These are phyloP conservation scores for Pythium plurisporium DNA, from an alignment of 352 stramenopile genomes.

Conservation along the genomic window DNA sequence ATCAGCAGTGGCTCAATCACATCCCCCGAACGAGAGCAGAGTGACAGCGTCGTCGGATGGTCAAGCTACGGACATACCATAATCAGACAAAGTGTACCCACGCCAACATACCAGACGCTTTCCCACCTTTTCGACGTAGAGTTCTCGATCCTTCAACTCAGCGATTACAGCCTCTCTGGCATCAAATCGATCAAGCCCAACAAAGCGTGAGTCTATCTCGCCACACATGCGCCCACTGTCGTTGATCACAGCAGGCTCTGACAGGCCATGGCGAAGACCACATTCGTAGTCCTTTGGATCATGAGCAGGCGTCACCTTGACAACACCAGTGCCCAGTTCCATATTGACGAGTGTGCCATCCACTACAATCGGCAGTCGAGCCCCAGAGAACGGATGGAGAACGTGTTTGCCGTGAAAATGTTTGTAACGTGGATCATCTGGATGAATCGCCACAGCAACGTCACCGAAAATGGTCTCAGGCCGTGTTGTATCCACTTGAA, in stretches of 20 bases:
- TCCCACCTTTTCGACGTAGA: conserved; percentile 96
- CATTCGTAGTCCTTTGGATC: conserved; percentile 99
- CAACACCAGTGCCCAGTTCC: conserved; percentile 95
- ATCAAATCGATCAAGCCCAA: conserved; percentile 87
- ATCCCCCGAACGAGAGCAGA: conserved; percentile 98
- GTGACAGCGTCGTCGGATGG: conserved; percentile 97
- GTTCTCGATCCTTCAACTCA: conserved; percentile 89
- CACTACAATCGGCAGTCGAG: conserved; percentile 95
- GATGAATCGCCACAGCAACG: conserved; percentile 97
- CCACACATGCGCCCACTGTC: conserved; percentile 86
- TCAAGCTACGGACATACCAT: too few relatives aligned
- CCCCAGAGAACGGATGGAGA: conserved; percentile 97
- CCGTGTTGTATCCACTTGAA: conserved; percentile 93
- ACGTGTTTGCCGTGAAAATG: conserved; percentile 98
- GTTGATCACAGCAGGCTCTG: conserved; percentile 96
- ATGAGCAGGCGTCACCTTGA: conserved; percentile 99
- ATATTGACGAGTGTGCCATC: conserved; percentile 98
- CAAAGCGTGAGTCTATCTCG: too few relatives aligned
- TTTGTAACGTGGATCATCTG: conserved; percentile 98
- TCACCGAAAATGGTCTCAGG: conserved; percentile 99
- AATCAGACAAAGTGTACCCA: too few relatives aligned
- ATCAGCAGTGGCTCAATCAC: conserved; percentile 99
- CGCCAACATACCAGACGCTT: too few relatives aligned
- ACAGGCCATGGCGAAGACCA: conserved; percentile 95
- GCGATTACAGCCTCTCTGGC: conserved; percentile 87